phyloP scores from a whole-genome alignment of 2,329 filamentous ascomycete genomes.

The Cordyceps fumosorosea region DNA sequence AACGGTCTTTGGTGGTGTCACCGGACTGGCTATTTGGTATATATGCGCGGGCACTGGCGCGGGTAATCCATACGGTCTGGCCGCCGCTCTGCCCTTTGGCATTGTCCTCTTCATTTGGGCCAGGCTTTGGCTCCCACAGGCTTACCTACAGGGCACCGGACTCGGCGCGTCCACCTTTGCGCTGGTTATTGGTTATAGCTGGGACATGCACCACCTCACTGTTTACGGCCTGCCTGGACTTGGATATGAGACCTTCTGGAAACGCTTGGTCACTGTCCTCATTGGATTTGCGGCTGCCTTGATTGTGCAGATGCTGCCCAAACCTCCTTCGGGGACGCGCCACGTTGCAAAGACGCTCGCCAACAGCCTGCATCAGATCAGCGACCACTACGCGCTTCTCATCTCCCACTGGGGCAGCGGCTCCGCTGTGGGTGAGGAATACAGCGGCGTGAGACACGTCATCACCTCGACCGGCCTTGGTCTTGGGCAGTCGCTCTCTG shows the following conservation, averaged over 20 bases:
- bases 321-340: constrained; percentile 37
- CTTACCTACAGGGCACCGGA: constrained; percentile 23
- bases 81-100: constrained; percentile 36
- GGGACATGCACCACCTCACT: constrained; percentile 33
- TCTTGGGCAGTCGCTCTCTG: constrained; percentile 23
- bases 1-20: constrained; percentile 39
- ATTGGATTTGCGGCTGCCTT: constrained; percentile 37
- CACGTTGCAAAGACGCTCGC: constrained; percentile 40
- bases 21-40: constrained; percentile 45
- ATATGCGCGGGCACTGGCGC: constrained; percentile 40
- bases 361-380: constrained; percentile 33
- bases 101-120: constrained; percentile 29
- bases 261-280: constrained; percentile 36
- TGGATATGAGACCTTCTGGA: constrained; percentile 44
- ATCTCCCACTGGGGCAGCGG: constrained; percentile 36
- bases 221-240: constrained; percentile 39
- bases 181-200: constrained; percentile 42
- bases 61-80: constrained; percentile 45
- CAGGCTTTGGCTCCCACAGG: constrained; percentile 27
- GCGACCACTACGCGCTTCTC: constrained; percentile 43
- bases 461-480: constrained; percentile 18
- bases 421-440: constrained; percentile 18
- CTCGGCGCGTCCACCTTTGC: constrained; percentile 33
- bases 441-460: constrained; percentile 23
- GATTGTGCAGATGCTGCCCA: constrained; percentile 40